Evolutionary conservation across 2,329 filamentous ascomycete genomes (phyloP), one percentile per base, ranked within the genome.

Genomic region (Apiospora malaysiana): DNA sequence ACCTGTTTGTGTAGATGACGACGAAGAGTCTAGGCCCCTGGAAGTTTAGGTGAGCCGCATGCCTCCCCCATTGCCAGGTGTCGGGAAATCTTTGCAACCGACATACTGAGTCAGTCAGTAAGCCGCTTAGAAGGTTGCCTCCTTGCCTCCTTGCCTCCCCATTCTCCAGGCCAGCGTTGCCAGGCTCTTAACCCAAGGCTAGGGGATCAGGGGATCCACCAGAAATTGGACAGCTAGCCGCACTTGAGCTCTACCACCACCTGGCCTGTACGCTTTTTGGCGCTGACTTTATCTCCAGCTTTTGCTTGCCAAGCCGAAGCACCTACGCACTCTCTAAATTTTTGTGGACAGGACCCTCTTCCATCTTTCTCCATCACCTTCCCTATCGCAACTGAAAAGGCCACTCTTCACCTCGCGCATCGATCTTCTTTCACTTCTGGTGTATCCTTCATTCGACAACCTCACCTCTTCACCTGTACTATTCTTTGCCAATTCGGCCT

Each of bases 291-390:
- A 59, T 59, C 51, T 59, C 51, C 51, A 59, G 51, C 51, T 59
- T 59, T 59, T 37, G 16, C 2, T n/a, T 37, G 51, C 51, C 51
- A 59, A 59, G 51, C 51, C 51, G 6, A 59, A 59, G 27, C 51
- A 21, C 51, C 51, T 59, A 59, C 51, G 56, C 56, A 63, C 56
- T 63, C 51, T 63, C 12, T n/a, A 18, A 40, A 40, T 63, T 63
- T 63, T 68, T 68, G 67, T 68, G 67, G 67, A 68, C 56, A 63
- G 56, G 56, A 32, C n/a, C 56, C 56, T 68, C 45, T 68, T 68
- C 67, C 27, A 68, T 68, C 67, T 68, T 68, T 68, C 67, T 68
- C 67, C 67, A 68, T 68, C 25, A 47, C 46, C 23, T 68, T 68
- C 67, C 67, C 67, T 46, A 67, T 43, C 40, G 65, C 40, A 45